phyloP scores from a whole-genome alignment of 1,284 basidiomycete species.

The Omphalotus olearius region DNA sequence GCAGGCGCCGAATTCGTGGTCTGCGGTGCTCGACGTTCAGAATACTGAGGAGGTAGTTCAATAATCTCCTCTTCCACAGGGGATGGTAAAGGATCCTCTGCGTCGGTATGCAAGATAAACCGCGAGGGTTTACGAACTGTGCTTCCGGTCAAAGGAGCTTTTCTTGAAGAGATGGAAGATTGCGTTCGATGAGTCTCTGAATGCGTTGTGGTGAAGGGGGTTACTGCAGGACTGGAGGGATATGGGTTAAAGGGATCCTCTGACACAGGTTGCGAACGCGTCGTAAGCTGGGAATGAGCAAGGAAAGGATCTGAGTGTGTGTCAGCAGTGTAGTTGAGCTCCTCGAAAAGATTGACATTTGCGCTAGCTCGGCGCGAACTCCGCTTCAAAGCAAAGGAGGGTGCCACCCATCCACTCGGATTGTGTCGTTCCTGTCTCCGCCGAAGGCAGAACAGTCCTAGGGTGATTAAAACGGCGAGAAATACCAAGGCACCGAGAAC shows the following conservation, averaged over 20 bases:
- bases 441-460: constrained; percentile 47
- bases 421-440: constrained; percentile 27
- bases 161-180: constrained; percentile 24
- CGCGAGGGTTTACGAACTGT: constrained; percentile 42
- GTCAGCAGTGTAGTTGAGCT: too few species aligned
- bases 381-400: constrained; percentile 16
- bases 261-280: constrained; percentile 10
- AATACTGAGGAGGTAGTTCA: constrained; percentile 75
- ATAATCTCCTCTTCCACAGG: constrained; percentile 54
- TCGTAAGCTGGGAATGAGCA: not conserved
- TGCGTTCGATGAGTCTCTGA: not conserved
- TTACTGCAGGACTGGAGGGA: not conserved
- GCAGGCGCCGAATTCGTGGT: too few species aligned
- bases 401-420: constrained; percentile 8
- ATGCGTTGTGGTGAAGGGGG: constrained; percentile 15
- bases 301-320: not conserved
- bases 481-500: constrained; percentile 56
- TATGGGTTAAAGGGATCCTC: constrained; percentile 22
- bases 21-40: constrained; percentile 36
- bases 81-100: constrained; percentile 45
- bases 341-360: not conserved
- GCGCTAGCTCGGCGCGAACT: constrained; percentile 25
- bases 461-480: constrained; percentile 42
- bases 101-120: constrained; percentile 70
- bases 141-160: constrained; percentile 47